Evolutionary conservation across 208 protist genomes (phyloP), one percentile per base, ranked within the genome.

Genomic region (Leishmania tarentolae): DNA sequence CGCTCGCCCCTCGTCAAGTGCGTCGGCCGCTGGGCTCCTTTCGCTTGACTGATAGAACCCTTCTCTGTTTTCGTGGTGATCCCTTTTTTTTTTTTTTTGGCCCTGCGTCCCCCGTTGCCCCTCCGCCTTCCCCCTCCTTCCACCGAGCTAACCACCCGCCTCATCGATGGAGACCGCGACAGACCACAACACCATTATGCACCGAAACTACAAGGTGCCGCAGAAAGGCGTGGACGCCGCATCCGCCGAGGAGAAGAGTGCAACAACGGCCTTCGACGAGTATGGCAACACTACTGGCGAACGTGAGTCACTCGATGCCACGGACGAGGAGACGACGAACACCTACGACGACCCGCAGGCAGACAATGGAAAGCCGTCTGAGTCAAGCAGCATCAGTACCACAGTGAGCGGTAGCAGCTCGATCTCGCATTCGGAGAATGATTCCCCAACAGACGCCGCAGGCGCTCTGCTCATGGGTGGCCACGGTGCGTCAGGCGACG

Each of bases 271-370:
- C 42, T 35, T 73, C 44, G 24, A 52, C 21, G 44, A 28, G 2
- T 19, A 78, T 76, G 40, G n/a, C 71, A 37, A 69, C n/a, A 52
- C 31, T 9, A 37, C 21, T 15, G 73, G 44, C 56, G 13, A 77
- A 15, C 83, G 86, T 47, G 86, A 87, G 52, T 61, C 83, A 6
- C 81, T 90, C 50, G 76, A 87, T 50, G 86, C 86, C n/a, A 83
- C 71, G 28, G 86, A 90, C 46, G 86, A 90, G 44, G 81, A 83
- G 31, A 86, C 77, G 17, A 84, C 85, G 4, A 85, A 89, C 71
- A 79, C 86, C 15, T 83, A 84, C 81, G 82, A 86, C 78, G 82
- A 84, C 50, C 78, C 75, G 46, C 82, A 80, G 31, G 76, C 68
- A 11, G 82, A 52, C 2, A 77, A 83, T 63, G 19, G 28, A 59